A percentile compares a stretch with the other conserved stretches of the same genome.
phyloP scores from a whole-genome alignment of 345 rosid species.

The Populus nigra region DNA sequence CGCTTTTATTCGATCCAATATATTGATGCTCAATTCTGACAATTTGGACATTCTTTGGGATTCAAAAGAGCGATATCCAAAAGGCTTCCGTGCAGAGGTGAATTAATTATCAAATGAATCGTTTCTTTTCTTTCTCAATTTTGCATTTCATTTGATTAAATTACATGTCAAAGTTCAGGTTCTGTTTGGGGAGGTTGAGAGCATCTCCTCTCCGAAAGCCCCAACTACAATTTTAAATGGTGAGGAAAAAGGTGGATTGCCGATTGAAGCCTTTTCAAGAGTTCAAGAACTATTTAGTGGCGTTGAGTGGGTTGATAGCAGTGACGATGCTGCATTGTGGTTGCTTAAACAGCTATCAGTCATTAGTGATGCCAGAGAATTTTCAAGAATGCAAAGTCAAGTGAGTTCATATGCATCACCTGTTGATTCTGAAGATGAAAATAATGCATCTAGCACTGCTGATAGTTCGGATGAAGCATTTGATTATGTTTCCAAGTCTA shows the following conservation, averaged over 20 bases:
- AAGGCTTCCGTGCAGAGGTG: slow-evolving; percentile 96
- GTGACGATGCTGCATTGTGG: slow-evolving; percentile 93
- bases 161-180: slow-evolving; percentile 46
- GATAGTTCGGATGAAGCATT: slow-evolving; percentile 96
- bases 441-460: slow-evolving; percentile 79
- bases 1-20: slow-evolving; percentile 95
- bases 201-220: slow-evolving; percentile 56
- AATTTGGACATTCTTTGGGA: slow-evolving; percentile 98
- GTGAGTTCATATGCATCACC: slow-evolving; percentile 66
- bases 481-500: slow-evolving; percentile 48
- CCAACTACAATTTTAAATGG: slow-evolving; percentile 71
- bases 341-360: slow-evolving; percentile 87
- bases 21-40: slow-evolving; percentile 87
- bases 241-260: slow-evolving; percentile 95
- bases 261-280: slow-evolving; percentile 94
- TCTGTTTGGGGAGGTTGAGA: slow-evolving; percentile 90
- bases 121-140: neutral
- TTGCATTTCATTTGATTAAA: slow-evolving; percentile 18
- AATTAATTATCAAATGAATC: neutral
- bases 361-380: slow-evolving; percentile 74
- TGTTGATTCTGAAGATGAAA: slow-evolving; percentile 88
- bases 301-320: slow-evolving; percentile 77
- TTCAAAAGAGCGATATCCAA: slow-evolving; percentile 87
- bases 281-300: slow-evolving; percentile 96
- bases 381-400: slow-evolving; percentile 65